Evolutionary conservation across 2,329 filamentous ascomycete species (phyloP).

Genomic region (Metarhizium humberi): DNA sequence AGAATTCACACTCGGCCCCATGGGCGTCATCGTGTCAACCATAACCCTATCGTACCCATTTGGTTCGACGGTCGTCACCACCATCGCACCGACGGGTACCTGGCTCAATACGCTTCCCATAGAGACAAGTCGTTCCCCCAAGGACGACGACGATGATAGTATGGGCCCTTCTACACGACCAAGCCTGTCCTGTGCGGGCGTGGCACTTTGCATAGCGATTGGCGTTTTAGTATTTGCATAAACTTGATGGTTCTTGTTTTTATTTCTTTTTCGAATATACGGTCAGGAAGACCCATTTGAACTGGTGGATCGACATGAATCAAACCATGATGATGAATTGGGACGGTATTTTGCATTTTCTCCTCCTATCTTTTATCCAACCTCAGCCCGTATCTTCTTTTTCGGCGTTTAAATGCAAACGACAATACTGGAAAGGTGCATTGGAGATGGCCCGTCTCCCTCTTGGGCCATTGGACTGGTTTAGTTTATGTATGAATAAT

Average conservation of each 20-base stretch:
- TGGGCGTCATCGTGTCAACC: constrained; percentile 36
- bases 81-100: constrained; percentile 25
- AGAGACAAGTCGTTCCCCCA: constrained; percentile 16
- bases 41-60: constrained; percentile 37
- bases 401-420: too few species aligned
- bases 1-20: constrained; percentile 39
- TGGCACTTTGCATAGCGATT: constrained; percentile 27
- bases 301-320: too few species aligned
- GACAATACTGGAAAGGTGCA: too few species aligned
- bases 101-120: constrained; percentile 11
- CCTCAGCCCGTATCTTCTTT: too few species aligned
- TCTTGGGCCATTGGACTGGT: too few species aligned
- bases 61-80: constrained; percentile 31
- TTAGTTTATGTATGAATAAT: too few species aligned
- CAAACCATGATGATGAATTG: too few species aligned
- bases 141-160: constrained; percentile 17
- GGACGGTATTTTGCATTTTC: too few species aligned
- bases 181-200: constrained; percentile 11
- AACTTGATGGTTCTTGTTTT: neutral
- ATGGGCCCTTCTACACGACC: constrained; percentile 6
- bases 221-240: constrained; percentile 27
- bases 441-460: too few species aligned
- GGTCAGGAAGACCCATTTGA: too few species aligned
- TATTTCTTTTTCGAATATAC: too few species aligned
- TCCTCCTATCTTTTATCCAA: too few species aligned